Evolutionary conservation across 805 yeast species (phyloP).

Genomic region (Starmerella geochares): DNA sequence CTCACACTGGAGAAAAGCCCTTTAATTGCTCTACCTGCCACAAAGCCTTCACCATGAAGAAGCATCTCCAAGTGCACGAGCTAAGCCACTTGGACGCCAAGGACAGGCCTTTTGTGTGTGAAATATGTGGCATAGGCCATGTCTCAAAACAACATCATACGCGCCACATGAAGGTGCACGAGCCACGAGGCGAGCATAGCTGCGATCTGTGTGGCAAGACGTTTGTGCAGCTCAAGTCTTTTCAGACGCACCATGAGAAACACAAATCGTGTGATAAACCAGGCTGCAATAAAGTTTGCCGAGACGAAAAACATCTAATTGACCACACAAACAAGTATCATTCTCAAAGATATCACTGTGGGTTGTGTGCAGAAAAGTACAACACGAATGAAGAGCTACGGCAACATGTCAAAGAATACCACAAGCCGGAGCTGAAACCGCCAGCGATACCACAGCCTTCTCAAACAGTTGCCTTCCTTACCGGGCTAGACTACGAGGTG

Average conservation of each 20-base stretch:
- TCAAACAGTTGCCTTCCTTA: conserved; percentile 28
- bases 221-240: conserved; percentile 65
- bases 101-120: conserved; percentile 62
- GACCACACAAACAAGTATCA: conserved; percentile 62
- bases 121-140: conserved; percentile 71
- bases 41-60: conserved; percentile 57
- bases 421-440: conserved; percentile 7
- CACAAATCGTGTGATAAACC: conserved; percentile 24
- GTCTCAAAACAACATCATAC: conserved; percentile 68
- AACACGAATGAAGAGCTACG: conserved; percentile 10
- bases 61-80: conserved; percentile 69
- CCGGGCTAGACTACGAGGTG: conserved; percentile 33
- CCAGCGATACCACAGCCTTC: conserved; percentile 3
- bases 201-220: conserved; percentile 53
- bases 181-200: conserved; percentile 51
- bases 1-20: conserved; percentile 73
- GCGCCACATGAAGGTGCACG: conserved; percentile 77
- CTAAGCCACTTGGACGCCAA: conserved; percentile 45
- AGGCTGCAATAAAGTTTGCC: conserved; percentile 52
- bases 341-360: conserved; percentile 31
- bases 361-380: conserved; percentile 24
- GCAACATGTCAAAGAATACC: conserved; percentile 3
- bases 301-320: conserved; percentile 53
- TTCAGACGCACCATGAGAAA: conserved; percentile 58
- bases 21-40: conserved; percentile 58